Evolutionary conservation across 345 rosid species (phyloP), one percentile per base, ranked within the genome.

Genomic region (Eucalyptus cloeziana): DNA sequence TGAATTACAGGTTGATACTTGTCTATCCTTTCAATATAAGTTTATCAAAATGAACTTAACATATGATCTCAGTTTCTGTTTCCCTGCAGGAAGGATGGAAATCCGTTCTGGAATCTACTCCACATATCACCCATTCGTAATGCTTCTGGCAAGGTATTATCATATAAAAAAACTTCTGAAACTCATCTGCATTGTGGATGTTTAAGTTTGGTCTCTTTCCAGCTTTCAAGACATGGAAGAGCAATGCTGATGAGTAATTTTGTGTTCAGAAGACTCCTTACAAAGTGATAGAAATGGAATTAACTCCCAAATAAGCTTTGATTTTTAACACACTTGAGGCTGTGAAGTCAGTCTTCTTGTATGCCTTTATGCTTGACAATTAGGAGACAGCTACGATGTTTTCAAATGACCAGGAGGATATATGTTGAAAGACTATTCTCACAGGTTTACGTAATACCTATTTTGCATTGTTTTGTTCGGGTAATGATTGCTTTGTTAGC

Each of bases 81-180:
- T 60, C 89, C 87, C 88, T 87, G 87, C 96, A 98, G 99, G 94
- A 98, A 95, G 93, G 96, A 98, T 58, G 92, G 92, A 90, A 95
- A 95, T 90, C 88, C 94, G 17, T 98, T 98, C 90, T 97, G 98
- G 99, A 97, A 95, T 93, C 94, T 93, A 91, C 99, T 98, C 86
- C 98, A 98, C 93, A 93, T 97, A 86, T 95, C 99, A 49, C 99
- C 99, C 10, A 92, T 98, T 90, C 97, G 98, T 86, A 95, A 95
- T 93, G 99, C 99, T 89, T 94, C 96, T 76, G 99, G 99, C 90
- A 98, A 98, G 99, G 99, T 97, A 95, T 76, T 88, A 31, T 90
- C 60, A 76, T 60, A 33, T 76, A 85, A 87, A 67, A 56, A 81
- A 89, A 87, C 60, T 86, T 45, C 27, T n/a, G 25, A 86, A 45